These are phyloP conservation scores for Cucurbita moschata DNA, from an alignment of 306 rosid genomes.

Conservation along the genomic window DNA sequence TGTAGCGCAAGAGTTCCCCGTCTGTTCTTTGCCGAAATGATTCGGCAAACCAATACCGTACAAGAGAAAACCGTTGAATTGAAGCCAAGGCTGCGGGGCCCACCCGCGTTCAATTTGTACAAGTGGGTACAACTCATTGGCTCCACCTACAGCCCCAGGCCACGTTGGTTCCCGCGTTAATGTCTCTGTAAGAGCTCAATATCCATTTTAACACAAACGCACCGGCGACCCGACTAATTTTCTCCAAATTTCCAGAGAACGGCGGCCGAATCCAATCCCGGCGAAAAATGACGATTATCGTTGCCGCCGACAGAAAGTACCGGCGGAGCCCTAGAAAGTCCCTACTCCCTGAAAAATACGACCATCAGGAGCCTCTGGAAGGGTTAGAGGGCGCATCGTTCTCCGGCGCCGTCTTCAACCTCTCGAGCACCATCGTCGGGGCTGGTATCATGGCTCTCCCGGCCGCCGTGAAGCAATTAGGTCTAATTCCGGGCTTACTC, in stretches of 20 bases:
- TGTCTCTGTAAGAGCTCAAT: not conserved
- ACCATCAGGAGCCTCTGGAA: conserved; percentile 12
- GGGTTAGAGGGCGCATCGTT: conserved; percentile 38
- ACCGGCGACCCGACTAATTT: not conserved
- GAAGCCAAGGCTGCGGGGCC: not conserved
- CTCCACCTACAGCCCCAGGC: not conserved
- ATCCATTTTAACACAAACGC: not conserved
- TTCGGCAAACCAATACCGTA: not conserved
- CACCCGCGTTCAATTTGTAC: not conserved
- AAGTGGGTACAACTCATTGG: conserved; percentile 9
- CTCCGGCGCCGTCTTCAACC: conserved; percentile 51
- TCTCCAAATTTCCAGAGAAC: not conserved
- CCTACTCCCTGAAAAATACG: conserved; percentile 15
- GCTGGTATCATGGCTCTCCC: conserved; percentile 79
- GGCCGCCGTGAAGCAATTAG: conserved; percentile 43
- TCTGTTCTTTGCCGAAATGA: not conserved
- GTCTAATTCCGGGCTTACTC: conserved; percentile 32
- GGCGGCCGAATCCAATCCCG: not conserved
- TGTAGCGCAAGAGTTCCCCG: not conserved
- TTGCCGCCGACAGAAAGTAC: conserved; percentile 25
- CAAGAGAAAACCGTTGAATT: not conserved
- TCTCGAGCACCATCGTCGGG: conserved; percentile 56
- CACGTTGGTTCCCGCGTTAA: conserved; percentile 12
- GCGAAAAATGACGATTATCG: conserved; percentile 9
- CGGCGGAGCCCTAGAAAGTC: conserved; percentile 31